Conservation (phyloP, 139 green algal species). For the Closterium sp. region DNA sequence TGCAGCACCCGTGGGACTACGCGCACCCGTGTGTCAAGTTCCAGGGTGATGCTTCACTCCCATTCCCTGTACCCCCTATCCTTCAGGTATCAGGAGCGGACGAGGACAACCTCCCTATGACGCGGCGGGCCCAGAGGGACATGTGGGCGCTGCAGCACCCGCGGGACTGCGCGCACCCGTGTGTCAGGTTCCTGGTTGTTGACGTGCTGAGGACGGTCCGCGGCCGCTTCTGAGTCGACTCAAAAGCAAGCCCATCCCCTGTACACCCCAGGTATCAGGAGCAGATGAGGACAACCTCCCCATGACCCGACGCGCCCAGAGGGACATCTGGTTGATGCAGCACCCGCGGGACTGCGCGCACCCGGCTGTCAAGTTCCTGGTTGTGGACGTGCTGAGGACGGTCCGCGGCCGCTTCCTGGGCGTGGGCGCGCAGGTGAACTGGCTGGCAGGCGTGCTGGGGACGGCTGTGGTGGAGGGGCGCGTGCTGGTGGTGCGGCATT, state of each 20-base stretch:
- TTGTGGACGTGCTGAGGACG: background rate
- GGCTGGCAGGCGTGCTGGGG: background rate
- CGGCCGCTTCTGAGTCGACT: background rate
- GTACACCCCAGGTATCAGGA: background rate
- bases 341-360: conserved; percentile 7
- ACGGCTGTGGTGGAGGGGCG: background rate
- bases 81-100: background rate
- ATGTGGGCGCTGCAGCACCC: conserved; percentile 17
- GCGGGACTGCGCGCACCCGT: background rate
- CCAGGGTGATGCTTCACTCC: too few relatives aligned
- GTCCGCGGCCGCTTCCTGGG: background rate
- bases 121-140: background rate
- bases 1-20: conserved; percentile 10
- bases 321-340: conserved; percentile 4
- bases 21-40: background rate
- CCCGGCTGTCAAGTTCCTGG: background rate
- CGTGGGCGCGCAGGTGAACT: conserved; percentile 1
- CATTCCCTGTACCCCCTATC: too few relatives aligned
- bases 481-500: background rate
- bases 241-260: too few relatives aligned
- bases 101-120: conserved; percentile 15
- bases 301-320: background rate
- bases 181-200: background rate
- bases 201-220: background rate
- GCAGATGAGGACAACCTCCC: conserved; percentile 20